These are phyloP conservation scores for Spinacia oleracea DNA, from an alignment of 179 eudicot genomes.

Conservation along the genomic window DNA sequence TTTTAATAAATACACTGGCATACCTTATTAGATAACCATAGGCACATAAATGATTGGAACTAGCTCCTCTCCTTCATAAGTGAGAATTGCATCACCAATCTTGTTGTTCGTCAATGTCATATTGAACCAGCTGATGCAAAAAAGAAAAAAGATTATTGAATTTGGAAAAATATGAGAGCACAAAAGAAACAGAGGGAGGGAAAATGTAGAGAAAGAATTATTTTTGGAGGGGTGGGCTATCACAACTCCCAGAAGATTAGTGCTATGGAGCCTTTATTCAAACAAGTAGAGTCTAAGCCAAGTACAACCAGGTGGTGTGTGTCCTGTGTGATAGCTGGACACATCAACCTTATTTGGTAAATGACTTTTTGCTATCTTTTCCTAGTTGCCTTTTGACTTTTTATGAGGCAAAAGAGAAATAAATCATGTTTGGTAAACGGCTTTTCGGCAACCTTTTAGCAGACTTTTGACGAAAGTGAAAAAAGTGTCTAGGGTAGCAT, in stretches of 20 bases:
- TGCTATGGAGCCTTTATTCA: no score
- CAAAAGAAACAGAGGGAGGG: background rate
- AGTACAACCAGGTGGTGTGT: no score
- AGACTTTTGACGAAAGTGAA: background rate
- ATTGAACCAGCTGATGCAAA: constrained; percentile 14
- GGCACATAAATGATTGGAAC: background rate
- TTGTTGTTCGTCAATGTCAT: background rate
- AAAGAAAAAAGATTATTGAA: background rate
- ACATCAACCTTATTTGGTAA: no score
- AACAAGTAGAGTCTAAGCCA: no score
- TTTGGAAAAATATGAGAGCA: background rate
- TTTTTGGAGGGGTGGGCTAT: no score
- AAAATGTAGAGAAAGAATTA: background rate
- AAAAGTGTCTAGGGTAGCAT: background rate
- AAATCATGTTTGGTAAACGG: no score
- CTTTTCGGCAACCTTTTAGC: no score
- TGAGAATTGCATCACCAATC: background rate
- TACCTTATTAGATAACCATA: constrained; percentile 6
- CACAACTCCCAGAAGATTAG: no score
- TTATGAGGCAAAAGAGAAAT: background rate
- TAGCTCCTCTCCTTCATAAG: background rate
- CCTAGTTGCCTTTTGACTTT: no score
- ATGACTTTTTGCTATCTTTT: no score
- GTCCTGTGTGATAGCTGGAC: no score
- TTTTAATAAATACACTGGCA: background rate